phyloP scores from a whole-genome alignment of 441 rosid genomes.

The Adansonia gregorii region DNA sequence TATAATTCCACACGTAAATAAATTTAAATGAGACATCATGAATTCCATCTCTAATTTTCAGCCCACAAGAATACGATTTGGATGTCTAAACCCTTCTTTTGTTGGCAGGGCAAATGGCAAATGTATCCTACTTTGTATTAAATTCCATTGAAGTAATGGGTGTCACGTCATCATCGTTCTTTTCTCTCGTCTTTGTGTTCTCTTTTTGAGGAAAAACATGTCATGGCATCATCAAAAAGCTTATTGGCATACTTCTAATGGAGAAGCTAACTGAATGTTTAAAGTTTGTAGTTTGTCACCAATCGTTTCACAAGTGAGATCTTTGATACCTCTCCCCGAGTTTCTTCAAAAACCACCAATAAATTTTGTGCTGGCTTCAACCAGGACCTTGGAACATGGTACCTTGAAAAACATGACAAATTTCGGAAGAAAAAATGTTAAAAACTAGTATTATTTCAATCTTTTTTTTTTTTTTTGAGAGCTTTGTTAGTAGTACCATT shows the following conservation, averaged over 20 bases:
- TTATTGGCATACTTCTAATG: slow-evolving; percentile 4
- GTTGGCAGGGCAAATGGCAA: not conserved
- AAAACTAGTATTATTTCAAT: not conserved
- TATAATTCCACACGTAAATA: too few species aligned
- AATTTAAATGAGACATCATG: not conserved
- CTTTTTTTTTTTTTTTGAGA: not conserved
- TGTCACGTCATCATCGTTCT: not conserved
- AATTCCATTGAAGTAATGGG: not conserved
- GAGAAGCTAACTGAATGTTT: not conserved
- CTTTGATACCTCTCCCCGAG: slow-evolving; percentile 37
- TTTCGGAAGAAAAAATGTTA: not conserved
- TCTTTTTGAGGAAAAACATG: not conserved
- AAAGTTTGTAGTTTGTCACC: slow-evolving; percentile 12
- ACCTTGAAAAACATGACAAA: slow-evolving; percentile 35
- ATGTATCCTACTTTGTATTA: not conserved
- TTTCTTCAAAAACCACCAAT: slow-evolving; percentile 43
- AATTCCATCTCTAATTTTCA: slow-evolving; percentile 8
- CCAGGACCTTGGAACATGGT: slow-evolving; percentile 49
- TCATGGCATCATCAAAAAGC: slow-evolving; percentile 11
- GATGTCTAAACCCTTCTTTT: not conserved
- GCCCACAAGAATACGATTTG: not conserved
- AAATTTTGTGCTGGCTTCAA: slow-evolving; percentile 36
- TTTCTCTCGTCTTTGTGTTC: not conserved
- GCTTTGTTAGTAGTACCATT: slow-evolving; percentile 37
- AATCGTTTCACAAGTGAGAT: slow-evolving; percentile 38